These are phyloP conservation scores for Didymella sp. DNA, from an alignment of 2,329 filamentous ascomycete species.

Conservation along the genomic window DNA sequence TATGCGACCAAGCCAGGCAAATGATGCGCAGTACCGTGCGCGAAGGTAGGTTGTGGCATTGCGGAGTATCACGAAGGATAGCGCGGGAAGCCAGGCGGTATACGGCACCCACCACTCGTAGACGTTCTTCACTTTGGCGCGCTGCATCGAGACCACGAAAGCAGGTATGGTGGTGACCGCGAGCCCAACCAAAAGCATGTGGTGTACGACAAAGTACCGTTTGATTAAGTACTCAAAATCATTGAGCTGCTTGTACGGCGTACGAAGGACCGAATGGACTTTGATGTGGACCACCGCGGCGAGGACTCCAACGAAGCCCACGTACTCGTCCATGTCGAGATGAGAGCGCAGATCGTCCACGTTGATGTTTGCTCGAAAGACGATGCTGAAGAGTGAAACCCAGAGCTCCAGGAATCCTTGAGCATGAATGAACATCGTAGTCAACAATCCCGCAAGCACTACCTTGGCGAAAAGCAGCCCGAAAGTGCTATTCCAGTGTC, in stretches of 20 bases:
- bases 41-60: conserved; percentile 56
- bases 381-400: conserved; percentile 49
- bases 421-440: conserved; percentile 46
- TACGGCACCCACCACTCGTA: conserved; percentile 63
- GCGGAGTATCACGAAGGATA: conserved; percentile 61
- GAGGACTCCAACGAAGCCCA: conserved; percentile 65
- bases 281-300: conserved; percentile 53
- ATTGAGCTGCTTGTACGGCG: conserved; percentile 14
- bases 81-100: conserved; percentile 61
- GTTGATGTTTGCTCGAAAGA: conserved; percentile 59
- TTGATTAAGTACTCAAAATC: conserved; percentile 29
- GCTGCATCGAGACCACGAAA: conserved; percentile 47
- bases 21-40: conserved; percentile 55
- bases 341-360: conserved; percentile 59
- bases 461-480: conserved; percentile 59
- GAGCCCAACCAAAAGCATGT: conserved; percentile 20
- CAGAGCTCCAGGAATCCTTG: conserved; percentile 54
- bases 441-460: conserved; percentile 53
- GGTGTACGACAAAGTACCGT: conserved; percentile 26
- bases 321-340: conserved; percentile 60
- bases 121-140: conserved; percentile 46
- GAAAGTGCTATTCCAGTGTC: conserved; percentile 53
- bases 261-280: conserved; percentile 27
- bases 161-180: conserved; percentile 39
- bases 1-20: conserved; percentile 63